A percentile compares a stretch with the other conserved stretches of the same genome.
Evolutionary conservation across 805 yeast genomes (phyloP).

Genomic region (Starmerella kuoi): DNA sequence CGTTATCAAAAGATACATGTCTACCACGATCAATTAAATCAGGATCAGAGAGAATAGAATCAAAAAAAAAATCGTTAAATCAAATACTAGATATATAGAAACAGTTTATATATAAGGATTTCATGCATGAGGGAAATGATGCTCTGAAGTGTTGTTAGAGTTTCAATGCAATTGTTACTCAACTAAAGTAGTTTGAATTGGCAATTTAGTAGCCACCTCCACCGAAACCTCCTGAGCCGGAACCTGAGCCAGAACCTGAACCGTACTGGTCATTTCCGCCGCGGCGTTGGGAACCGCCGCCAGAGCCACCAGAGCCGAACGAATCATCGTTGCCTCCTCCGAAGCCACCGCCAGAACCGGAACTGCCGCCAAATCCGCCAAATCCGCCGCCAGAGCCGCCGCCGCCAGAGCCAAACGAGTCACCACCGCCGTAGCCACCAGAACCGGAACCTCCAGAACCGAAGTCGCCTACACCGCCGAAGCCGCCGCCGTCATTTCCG

Average conservation of each 20-base stretch:
- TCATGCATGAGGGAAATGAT: too few species aligned
- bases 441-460: not conserved
- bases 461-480: conserved; percentile 2
- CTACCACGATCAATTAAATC: too few species aligned
- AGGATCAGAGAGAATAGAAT: too few species aligned
- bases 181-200: not conserved
- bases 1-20: too few species aligned
- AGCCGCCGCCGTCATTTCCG: too few species aligned
- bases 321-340: conserved; percentile 1
- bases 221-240: too few species aligned
- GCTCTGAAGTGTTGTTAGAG: too few species aligned
- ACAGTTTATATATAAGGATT: too few species aligned
- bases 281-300: not conserved
- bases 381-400: conserved; percentile 1
- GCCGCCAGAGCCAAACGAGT: conserved; percentile 1
- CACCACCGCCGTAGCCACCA: conserved; percentile 4
- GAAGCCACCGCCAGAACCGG: conserved; percentile 6
- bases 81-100: too few species aligned
- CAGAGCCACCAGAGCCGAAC: conserved; percentile 3
- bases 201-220: not conserved
- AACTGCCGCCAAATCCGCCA: conserved; percentile 5
- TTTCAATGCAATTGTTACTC: too few species aligned
- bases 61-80: too few species aligned
- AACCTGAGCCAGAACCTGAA: not conserved
- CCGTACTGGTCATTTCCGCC: not conserved